phyloP scores from a whole-genome alignment of 495 filamentous ascomycete species.

The Daldinia vernicosa region DNA sequence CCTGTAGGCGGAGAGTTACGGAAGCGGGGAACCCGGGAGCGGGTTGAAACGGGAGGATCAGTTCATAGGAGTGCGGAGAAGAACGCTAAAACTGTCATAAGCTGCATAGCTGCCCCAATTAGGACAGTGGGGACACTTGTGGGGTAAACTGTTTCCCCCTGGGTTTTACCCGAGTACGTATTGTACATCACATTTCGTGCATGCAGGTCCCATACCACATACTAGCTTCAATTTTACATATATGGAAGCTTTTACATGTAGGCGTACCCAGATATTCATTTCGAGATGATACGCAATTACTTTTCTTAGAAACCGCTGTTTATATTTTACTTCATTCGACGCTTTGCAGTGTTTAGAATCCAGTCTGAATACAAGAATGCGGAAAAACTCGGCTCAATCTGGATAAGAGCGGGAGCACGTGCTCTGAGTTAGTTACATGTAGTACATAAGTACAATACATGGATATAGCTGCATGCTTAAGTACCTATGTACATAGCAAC shows the following conservation, averaged over 20 bases:
- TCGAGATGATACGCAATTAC: neutral
- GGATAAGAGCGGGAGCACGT: neutral
- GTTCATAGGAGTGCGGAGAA: constrained; percentile 7
- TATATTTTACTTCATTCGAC: neutral
- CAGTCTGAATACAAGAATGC: neutral
- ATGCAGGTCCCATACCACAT: neutral
- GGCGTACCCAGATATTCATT: neutral
- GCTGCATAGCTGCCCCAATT: neutral
- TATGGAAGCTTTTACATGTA: neutral
- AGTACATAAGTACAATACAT: neutral
- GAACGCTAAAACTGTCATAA: constrained; percentile 2
- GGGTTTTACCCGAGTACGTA: neutral
- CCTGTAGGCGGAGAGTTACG: constrained; percentile 33
- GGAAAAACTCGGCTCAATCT: neutral
- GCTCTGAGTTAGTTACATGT: neutral
- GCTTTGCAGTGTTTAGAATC: neutral
- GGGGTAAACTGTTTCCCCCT: neutral
- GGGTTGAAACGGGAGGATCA: constrained; percentile 13
- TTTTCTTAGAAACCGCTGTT: neutral
- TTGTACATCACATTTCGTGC: neutral
- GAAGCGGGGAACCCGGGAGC: constrained; percentile 26
- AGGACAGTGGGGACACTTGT: constrained; percentile 6
- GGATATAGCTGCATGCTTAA: neutral
- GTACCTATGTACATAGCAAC: neutral
- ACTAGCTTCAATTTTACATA: neutral